phyloP scores from a whole-genome alignment of 148 eudicot species.

The Rhododendron griersonianum region DNA sequence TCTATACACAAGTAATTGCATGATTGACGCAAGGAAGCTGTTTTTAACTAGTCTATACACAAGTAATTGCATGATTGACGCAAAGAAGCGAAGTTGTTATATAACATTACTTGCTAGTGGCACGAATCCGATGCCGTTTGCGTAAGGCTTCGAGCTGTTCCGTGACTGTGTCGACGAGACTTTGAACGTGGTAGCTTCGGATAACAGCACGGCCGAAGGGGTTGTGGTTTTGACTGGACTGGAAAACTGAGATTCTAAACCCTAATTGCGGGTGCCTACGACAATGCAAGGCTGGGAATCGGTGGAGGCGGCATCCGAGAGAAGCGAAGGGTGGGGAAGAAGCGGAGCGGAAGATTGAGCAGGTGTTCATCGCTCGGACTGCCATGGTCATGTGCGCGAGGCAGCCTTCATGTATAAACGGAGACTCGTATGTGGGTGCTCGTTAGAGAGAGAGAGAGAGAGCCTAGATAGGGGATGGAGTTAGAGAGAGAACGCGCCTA shows the following conservation, averaged over 20 bases:
- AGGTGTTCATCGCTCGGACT: conserved; percentile 45
- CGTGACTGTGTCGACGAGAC: conserved; percentile 40
- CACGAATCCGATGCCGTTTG: conserved; percentile 20
- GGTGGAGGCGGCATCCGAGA: conserved; percentile 22
- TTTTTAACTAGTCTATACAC: background rate
- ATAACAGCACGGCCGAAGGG: background rate
- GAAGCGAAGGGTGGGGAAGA: conserved; percentile 30
- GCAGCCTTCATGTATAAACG: background rate
- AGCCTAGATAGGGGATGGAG: background rate
- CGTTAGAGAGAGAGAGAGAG: background rate
- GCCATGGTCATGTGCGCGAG: conserved; percentile 24
- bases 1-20: background rate
- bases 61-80: background rate
- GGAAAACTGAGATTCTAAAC: conserved; percentile 12
- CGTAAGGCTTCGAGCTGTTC: conserved; percentile 41
- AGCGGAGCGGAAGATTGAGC: conserved; percentile 38
- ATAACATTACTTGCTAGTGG: conserved; percentile 40
- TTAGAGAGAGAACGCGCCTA: too few relatives aligned
- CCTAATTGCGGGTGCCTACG: conserved; percentile 9
- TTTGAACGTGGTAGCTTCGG: conserved; percentile 32
- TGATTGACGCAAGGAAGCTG: too few relatives aligned
- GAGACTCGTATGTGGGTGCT: too few relatives aligned
- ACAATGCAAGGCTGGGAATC: background rate
- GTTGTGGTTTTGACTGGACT: background rate
- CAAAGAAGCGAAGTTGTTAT: background rate